These are phyloP conservation scores for Globisporangium recalcitrans DNA, from an alignment of 352 stramenopile species.

Conservation along the genomic window DNA sequence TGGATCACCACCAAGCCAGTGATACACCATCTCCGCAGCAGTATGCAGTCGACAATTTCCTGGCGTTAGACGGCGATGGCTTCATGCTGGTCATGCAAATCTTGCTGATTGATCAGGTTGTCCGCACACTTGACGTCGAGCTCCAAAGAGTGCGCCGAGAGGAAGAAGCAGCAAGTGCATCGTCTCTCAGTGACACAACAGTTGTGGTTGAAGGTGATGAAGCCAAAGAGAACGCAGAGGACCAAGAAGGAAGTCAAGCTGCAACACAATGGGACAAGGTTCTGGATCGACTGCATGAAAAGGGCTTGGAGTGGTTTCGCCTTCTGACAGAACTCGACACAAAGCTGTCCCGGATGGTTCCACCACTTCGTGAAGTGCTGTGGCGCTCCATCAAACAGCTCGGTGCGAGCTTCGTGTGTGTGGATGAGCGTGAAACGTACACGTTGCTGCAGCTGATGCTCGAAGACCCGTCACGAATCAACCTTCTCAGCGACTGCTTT, in stretches of 20 bases:
- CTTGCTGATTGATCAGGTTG: constrained; percentile 76
- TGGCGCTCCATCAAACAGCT: constrained; percentile 83
- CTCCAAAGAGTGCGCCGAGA: constrained; percentile 37
- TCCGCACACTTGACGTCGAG: constrained; percentile 51
- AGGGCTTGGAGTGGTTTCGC: constrained; percentile 81
- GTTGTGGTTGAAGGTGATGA: constrained; percentile 4
- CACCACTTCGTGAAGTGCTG: constrained; percentile 73
- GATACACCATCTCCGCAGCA: constrained; percentile 1
- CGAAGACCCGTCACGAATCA: constrained; percentile 76
- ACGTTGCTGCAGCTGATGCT: constrained; percentile 81
- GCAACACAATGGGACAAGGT: constrained; percentile 31
- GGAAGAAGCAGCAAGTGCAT: constrained; percentile 18
- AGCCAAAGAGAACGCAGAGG: constrained; percentile 18
- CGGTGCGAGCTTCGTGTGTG: constrained; percentile 68
- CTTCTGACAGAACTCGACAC: constrained; percentile 74
- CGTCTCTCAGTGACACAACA: neutral
- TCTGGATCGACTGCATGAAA: constrained; percentile 52
- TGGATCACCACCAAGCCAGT: constrained; percentile 26
- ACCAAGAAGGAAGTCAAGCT: constrained; percentile 5
- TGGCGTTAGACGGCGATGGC: constrained; percentile 59
- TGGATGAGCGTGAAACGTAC: constrained; percentile 80
- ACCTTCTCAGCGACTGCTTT: constrained; percentile 79
- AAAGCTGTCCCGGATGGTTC: constrained; percentile 77
- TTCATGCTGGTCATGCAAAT: constrained; percentile 78
- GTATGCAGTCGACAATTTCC: constrained; percentile 46